Conservation (phyloP, 2,329 filamentous ascomycete species). For the Exophiala xenobiotica region DNA sequence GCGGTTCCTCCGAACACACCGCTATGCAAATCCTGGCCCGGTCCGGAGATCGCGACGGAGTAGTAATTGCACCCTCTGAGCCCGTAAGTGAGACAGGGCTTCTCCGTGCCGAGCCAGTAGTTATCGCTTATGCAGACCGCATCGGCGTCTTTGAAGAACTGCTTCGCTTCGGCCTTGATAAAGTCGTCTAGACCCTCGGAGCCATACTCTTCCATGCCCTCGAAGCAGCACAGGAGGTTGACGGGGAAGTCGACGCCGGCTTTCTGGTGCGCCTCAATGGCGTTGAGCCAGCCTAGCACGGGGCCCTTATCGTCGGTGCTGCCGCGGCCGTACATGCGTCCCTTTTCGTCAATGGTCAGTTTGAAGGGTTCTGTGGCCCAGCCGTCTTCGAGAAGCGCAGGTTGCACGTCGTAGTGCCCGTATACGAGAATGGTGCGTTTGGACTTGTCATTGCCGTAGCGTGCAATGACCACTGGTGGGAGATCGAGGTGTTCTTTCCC, state of each 20-base stretch:
- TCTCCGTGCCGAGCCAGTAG: constrained; percentile 99
- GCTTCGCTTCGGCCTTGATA: constrained; percentile 85
- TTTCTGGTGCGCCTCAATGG: constrained; percentile 96
- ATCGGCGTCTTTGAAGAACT: constrained; percentile 92
- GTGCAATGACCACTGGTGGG: constrained; percentile 85
- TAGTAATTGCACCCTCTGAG: constrained; percentile 98
- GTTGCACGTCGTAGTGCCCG: constrained; percentile 98
- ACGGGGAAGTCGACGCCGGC: constrained; percentile 92
- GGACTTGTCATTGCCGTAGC: constrained; percentile 86
- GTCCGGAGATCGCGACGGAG: constrained; percentile 83
- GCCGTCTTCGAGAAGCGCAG: constrained; percentile 86
- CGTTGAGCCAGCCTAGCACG: constrained; percentile 95
- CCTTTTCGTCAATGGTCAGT: constrained; percentile 82
- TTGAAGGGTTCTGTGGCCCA: constrained; percentile 96
- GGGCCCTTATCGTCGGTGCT: constrained; percentile 98
- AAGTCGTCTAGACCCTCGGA: constrained; percentile 95
- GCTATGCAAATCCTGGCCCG: constrained; percentile 90
- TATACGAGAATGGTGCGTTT: constrained; percentile 97
- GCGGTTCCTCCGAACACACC: constrained; percentile 95
- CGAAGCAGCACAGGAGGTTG: constrained; percentile 98
- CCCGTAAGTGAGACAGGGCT: constrained; percentile 96
- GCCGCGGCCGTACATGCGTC: constrained; percentile 92
- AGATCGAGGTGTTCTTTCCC: constrained; percentile 87
- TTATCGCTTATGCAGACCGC: constrained; percentile 99
- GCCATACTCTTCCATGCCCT: constrained; percentile 99